phyloP scores from a whole-genome alignment of 2,329 filamentous ascomycete species.

The Diaporthe ilicicola region DNA sequence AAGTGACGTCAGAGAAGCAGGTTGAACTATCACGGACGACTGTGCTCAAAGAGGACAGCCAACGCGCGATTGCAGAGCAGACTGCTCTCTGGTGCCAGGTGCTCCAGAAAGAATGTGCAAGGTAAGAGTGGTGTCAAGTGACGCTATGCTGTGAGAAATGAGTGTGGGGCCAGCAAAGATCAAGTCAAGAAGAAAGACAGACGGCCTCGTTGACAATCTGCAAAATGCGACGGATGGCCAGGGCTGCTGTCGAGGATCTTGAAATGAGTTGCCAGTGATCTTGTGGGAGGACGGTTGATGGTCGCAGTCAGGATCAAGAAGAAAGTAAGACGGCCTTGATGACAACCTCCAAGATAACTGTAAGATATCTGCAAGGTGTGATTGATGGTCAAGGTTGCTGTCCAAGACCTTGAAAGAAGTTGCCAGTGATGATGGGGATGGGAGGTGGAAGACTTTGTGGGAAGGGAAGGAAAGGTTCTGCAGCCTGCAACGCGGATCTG shows the following conservation, averaged over 20 bases:
- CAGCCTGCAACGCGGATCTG: background rate
- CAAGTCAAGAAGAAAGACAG: background rate
- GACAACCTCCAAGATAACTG: too few relatives aligned
- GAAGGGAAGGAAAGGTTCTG: background rate
- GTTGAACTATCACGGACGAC: conserved; percentile 6
- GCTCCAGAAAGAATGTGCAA: background rate
- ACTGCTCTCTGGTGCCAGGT: background rate
- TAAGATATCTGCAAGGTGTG: too few relatives aligned
- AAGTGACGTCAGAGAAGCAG: background rate
- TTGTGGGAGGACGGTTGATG: too few relatives aligned
- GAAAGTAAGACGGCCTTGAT: background rate
- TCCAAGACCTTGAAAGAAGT: background rate
- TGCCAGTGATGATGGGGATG: background rate
- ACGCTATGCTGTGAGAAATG: background rate
- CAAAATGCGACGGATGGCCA: too few relatives aligned
- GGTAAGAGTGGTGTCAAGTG: background rate
- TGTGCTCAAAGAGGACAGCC: conserved; percentile 9
- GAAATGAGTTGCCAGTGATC: too few relatives aligned
- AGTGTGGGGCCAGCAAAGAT: background rate
- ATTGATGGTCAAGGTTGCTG: background rate
- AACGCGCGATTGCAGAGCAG: background rate
- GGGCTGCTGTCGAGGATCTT: too few relatives aligned
- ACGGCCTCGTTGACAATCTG: too few relatives aligned
- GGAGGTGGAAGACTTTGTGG: background rate
- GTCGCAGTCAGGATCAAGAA: too few relatives aligned